These are phyloP conservation scores for Entophlyctis helioformis DNA, from an alignment of 192 early-diverging fungal genomes.

Conservation along the genomic window DNA sequence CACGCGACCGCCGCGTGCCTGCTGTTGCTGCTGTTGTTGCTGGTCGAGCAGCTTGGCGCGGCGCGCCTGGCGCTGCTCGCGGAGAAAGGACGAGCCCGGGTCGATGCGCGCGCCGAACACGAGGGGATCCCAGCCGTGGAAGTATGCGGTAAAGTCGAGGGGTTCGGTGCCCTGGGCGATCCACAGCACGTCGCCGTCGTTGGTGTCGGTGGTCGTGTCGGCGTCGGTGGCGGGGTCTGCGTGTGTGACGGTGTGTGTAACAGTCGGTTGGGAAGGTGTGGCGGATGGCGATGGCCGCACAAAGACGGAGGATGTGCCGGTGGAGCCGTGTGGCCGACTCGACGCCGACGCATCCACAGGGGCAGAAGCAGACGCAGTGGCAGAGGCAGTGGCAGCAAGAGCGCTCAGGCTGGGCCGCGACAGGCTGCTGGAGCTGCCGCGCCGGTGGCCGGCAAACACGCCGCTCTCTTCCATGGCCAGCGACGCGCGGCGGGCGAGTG, in stretches of 20 bases:
- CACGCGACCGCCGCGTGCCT: no score
- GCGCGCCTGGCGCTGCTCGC: no score
- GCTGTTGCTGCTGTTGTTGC: no score
- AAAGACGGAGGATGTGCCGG: background rate
- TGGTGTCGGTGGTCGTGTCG: background rate
- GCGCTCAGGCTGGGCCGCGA: no score
- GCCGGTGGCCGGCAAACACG: no score
- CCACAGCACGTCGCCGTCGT: slow-evolving; percentile 12
- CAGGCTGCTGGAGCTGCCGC: no score
- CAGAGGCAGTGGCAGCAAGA: no score
- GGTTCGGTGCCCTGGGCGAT: slow-evolving; percentile 20
- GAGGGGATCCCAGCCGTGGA: slow-evolving; percentile 23
- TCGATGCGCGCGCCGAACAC: background rate
- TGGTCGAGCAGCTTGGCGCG: no score
- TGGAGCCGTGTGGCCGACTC: background rate
- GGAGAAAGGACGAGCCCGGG: no score
- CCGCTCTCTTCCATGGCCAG: no score
- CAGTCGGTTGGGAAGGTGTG: background rate
- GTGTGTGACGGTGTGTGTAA: background rate
- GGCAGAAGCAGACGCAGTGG: background rate
- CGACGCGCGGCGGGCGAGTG: no score
- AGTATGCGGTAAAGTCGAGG: slow-evolving; percentile 16
- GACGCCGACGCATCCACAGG: background rate
- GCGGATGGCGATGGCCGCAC: background rate
- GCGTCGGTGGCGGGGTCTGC: background rate